Evolutionary conservation across 345 rosid genomes (phyloP).

Genomic region (Triadica sebifera): DNA sequence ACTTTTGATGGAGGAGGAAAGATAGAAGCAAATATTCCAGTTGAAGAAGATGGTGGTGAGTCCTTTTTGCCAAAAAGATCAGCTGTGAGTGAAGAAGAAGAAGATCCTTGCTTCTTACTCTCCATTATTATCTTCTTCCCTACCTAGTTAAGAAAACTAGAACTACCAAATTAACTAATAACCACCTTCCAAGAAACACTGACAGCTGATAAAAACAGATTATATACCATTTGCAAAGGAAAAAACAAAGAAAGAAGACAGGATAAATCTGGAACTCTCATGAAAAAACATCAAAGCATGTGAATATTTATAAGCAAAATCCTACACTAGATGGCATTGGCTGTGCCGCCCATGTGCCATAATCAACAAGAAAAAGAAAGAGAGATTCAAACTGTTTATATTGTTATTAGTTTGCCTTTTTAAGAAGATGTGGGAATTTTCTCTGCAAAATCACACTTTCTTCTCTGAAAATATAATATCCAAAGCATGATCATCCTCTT

Average conservation of each 20-base stretch:
- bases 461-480: slow-evolving; percentile 2
- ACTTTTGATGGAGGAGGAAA: slow-evolving; percentile 61
- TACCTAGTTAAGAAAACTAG: background rate
- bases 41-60: slow-evolving; percentile 41
- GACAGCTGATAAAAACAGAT: background rate
- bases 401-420: background rate
- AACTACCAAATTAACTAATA: background rate
- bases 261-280: no score
- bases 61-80: slow-evolving; percentile 71
- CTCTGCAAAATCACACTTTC: slow-evolving; percentile 14
- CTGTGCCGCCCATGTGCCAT: slow-evolving; percentile 42
- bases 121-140: slow-evolving; percentile 41
- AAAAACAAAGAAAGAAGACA: background rate
- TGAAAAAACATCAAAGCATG: background rate
- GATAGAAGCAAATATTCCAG: slow-evolving; percentile 61
- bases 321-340: slow-evolving; percentile 22
- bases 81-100: slow-evolving; percentile 53
- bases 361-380: slow-evolving; percentile 2
- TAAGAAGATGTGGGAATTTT: slow-evolving; percentile 15
- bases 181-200: slow-evolving; percentile 2
- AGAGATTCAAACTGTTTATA: background rate
- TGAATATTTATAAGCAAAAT: slow-evolving; percentile 9
- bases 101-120: slow-evolving; percentile 36
- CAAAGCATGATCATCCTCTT: background rate
- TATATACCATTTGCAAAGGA: background rate